Conservation (phyloP, 495 filamentous ascomycete species). For the Penicillium simplicissimum region DNA sequence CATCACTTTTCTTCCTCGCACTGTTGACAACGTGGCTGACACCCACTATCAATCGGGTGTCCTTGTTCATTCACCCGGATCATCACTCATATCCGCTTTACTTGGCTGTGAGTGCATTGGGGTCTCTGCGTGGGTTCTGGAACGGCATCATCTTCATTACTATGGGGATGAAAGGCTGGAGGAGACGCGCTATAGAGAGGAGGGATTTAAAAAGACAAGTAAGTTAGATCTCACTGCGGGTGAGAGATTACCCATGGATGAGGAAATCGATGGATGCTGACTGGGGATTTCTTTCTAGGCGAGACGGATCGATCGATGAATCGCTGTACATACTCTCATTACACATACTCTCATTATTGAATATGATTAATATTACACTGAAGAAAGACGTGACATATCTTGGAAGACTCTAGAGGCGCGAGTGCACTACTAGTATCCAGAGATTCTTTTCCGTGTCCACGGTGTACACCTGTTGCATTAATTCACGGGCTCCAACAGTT, state of each 20-base stretch:
- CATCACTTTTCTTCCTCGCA: conserved; percentile 48
- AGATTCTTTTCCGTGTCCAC: not conserved
- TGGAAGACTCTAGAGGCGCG: not conserved
- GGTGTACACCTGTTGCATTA: too few species aligned
- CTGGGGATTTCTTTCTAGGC: not conserved
- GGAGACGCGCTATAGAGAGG: conserved; percentile 18
- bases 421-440: not conserved
- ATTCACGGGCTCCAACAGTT: too few species aligned
- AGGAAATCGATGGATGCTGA: not conserved
- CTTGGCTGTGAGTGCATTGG: conserved; percentile 39
- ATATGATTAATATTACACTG: not conserved
- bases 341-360: not conserved
- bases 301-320: not conserved
- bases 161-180: conserved; percentile 42
- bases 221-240: not conserved
- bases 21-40: conserved; percentile 48
- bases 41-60: conserved; percentile 42
- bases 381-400: not conserved
- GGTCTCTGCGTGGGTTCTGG: conserved; percentile 50
- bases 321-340: not conserved
- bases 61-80: conserved; percentile 36
- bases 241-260: not conserved
- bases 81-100: conserved; percentile 39
- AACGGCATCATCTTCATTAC: conserved; percentile 49
- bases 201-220: not conserved